Percentiles rank a stretch among this genome's conserved stretches.
These are phyloP conservation scores for Seiridium cupressi DNA, from an alignment of 2,329 filamentous ascomycete species.

Conservation along the genomic window DNA sequence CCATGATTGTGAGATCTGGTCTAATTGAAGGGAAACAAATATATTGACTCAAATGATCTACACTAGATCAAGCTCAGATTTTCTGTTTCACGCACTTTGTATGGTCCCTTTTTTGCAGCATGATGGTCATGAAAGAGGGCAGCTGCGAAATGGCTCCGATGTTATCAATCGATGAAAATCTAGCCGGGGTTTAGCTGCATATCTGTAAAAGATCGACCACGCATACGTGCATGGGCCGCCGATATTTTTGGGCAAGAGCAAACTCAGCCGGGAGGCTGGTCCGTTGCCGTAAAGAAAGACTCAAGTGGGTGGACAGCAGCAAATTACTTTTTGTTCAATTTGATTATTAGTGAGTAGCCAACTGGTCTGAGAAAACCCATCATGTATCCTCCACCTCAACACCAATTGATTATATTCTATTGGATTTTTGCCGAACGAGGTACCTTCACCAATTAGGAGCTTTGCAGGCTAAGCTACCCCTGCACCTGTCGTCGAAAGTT, in stretches of 20 bases:
- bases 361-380: too few species aligned
- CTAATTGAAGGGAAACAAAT: too few species aligned
- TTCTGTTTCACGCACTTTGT: background rate
- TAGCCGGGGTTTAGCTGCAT: constrained; percentile 4
- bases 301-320: too few species aligned
- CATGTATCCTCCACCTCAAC: too few species aligned
- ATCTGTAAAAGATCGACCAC: background rate
- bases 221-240: background rate
- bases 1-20: constrained; percentile 9
- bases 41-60: background rate
- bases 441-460: too few species aligned
- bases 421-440: too few species aligned
- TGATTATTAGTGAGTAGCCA: too few species aligned
- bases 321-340: too few species aligned
- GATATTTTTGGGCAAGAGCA: background rate
- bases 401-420: too few species aligned
- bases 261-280: background rate
- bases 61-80: background rate
- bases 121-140: background rate
- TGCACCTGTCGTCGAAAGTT: too few species aligned
- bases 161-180: background rate
- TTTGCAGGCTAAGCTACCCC: too few species aligned
- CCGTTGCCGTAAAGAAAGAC: too few species aligned
- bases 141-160: constrained; percentile 1
- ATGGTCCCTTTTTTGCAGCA: background rate